phyloP scores from a whole-genome alignment of 768 basidiomycete species.

The Leccinum uliginosum region DNA sequence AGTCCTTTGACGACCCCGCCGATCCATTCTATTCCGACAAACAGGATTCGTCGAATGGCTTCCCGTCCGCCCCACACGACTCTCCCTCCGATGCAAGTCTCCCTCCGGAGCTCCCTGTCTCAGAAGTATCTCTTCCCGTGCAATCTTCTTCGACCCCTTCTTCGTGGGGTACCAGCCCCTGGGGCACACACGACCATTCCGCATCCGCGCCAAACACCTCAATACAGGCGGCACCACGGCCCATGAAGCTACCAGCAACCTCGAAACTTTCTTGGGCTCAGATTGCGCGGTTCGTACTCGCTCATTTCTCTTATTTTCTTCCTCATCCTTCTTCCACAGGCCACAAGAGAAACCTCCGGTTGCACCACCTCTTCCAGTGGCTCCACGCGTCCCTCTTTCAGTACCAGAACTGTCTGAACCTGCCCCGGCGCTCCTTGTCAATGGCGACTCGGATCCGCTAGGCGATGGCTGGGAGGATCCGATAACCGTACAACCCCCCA shows the following conservation, averaged over 20 bases:
- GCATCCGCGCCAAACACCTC: constrained; percentile 20
- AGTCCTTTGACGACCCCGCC: constrained; percentile 14
- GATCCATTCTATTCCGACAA: constrained; percentile 16
- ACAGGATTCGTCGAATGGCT: constrained; percentile 14
- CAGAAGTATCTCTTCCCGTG: constrained; percentile 7
- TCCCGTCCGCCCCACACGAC: constrained; percentile 11
- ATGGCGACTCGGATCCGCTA: constrained; percentile 34
- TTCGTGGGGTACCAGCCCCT: constrained; percentile 31
- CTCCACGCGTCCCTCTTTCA: constrained; percentile 15
- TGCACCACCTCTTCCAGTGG: constrained; percentile 32
- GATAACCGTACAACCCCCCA: constrained; percentile 60
- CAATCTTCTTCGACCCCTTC: constrained; percentile 30
- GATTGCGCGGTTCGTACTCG: constrained; percentile 51
- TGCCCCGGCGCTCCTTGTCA: constrained; percentile 27
- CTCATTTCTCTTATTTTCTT: constrained; percentile 2
- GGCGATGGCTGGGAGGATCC: constrained; percentile 65
- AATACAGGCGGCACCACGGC: constrained; percentile 22
- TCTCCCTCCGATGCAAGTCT: constrained; percentile 8
- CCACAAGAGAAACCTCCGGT: constrained; percentile 62
- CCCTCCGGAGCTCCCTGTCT: constrained; percentile 9
- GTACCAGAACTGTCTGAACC: constrained; percentile 21
- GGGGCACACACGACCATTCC: constrained; percentile 36
- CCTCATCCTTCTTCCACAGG: constrained; percentile 31
- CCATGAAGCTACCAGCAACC: constrained; percentile 58
- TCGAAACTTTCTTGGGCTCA: constrained; percentile 86